Evolutionary conservation across 2,329 filamentous ascomycete genomes (phyloP).

Genomic region (Colletotrichum sp.): DNA sequence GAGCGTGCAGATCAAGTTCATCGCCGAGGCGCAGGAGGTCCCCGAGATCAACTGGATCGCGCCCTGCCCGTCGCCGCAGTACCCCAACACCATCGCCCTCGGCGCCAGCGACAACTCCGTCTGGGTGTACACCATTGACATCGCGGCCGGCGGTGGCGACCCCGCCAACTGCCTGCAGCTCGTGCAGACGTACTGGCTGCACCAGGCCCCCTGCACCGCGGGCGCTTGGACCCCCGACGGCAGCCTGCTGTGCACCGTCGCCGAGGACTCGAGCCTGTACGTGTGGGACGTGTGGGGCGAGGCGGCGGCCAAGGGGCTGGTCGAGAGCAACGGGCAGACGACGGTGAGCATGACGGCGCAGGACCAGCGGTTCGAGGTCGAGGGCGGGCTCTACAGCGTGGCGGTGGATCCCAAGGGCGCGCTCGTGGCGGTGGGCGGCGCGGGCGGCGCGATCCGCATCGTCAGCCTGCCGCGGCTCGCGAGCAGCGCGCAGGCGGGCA

Average conservation of each 20-base stretch:
- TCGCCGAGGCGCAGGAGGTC: conserved; percentile 85
- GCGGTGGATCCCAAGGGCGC: conserved; percentile 81
- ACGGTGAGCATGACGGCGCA: conserved; percentile 78
- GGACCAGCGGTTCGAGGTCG: conserved; percentile 90
- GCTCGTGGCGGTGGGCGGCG: conserved; percentile 86
- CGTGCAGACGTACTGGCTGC: conserved; percentile 89
- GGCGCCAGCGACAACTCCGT: conserved; percentile 91
- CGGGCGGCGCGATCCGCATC: conserved; percentile 83
- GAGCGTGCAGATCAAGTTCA: conserved; percentile 55
- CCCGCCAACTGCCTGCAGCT: conserved; percentile 68
- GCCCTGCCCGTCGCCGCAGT: conserved; percentile 72
- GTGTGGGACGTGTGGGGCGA: conserved; percentile 92
- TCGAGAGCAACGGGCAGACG: conserved; percentile 61
- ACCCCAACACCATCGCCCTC: conserved; percentile 83
- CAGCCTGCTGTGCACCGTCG: conserved; percentile 83
- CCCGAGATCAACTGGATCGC: conserved; percentile 93
- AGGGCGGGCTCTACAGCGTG: conserved; percentile 89
- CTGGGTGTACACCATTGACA: conserved; percentile 92
- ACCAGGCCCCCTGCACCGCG: conserved; percentile 85
- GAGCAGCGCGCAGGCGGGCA: conserved; percentile 25
- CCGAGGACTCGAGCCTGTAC: conserved; percentile 86
- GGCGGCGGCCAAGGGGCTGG: conserved; percentile 64
- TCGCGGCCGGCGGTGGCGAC: conserved; percentile 58
- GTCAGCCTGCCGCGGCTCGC: conserved; percentile 77
- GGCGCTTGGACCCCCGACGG: conserved; percentile 92